Base-by-base conservation (phyloP, 2,329 filamentous ascomycete genomes). In the Aspergillus sp. region DNA sequence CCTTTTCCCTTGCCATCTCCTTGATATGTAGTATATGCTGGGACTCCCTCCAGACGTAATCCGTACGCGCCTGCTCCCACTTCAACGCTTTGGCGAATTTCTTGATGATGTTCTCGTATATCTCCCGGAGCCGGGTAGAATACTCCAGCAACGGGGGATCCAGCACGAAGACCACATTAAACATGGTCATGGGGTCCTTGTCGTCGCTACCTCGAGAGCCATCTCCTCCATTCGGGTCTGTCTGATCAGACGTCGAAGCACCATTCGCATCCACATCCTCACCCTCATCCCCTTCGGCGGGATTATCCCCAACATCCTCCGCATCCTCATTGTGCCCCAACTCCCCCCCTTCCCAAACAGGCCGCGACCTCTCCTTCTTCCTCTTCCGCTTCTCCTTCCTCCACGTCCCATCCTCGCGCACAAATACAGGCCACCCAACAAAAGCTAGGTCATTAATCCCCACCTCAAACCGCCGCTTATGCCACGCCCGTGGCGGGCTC, bases 161-260 rank as follows among this genome's bases (percentile, higher is more conserved):
- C 43, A 95, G 67, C 31, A 94, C 83, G 57, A 96, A 96, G 15
- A 96, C 86, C 8, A 95, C 74, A 57, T 95, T 93, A 63, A 98
- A 98, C 89, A 96, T 96, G 41, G 80, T 86, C 83, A 96, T 88
- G 29, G 75, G 75, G 37, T 74, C 64, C 38, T 67, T 70, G 31
- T 68, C 65, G 29, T 54, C 49, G 0, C 40, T 36, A 30, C 60
- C 54, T 25, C 48, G 26, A 4, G 43, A 36, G 27, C 50, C 52
- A n/a, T n/a, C n/a, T n/a, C n/a, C n/a, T n/a, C n/a, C n/a, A 26
- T 47, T 44, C 3, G 38, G 26, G 11, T 41, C 26, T 30, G 45
- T 52, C 31, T 44, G 43, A 19, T 31, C 43, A 35, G 47, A 49
- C 5, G 44, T 29, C 29, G 42, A 47, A 30, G 46, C 40, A 25